These are phyloP conservation scores for Phialophora macrospora DNA, from an alignment of 2,329 filamentous ascomycete species.

Conservation along the genomic window DNA sequence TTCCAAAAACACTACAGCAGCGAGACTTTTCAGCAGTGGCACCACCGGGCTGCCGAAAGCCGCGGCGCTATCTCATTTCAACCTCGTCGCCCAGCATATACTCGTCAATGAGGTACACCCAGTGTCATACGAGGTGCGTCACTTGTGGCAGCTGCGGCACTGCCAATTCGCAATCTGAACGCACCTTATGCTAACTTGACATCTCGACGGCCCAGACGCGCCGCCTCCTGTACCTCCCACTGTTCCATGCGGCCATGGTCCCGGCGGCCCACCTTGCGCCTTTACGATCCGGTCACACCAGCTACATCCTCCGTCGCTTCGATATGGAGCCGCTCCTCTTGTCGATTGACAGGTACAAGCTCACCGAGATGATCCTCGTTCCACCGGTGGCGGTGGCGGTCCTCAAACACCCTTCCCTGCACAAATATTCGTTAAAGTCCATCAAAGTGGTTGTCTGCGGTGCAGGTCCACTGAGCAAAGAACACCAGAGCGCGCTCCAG, in stretches of 20 bases:
- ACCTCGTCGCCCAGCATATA: slow-evolving; percentile 61
- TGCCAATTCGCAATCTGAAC: background rate
- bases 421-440: slow-evolving; percentile 43
- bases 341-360: slow-evolving; percentile 48
- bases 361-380: slow-evolving; percentile 56
- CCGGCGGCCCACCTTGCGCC: slow-evolving; percentile 54
- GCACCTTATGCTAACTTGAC: background rate
- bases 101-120: slow-evolving; percentile 39
- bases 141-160: background rate
- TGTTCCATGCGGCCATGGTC: slow-evolving; percentile 59
- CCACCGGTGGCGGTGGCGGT: slow-evolving; percentile 52
- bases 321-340: slow-evolving; percentile 49
- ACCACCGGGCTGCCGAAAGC: slow-evolving; percentile 67
- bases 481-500: slow-evolving; percentile 49
- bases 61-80: slow-evolving; percentile 62
- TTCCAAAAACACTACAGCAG: slow-evolving; percentile 54
- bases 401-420: slow-evolving; percentile 33
- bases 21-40: slow-evolving; percentile 60
- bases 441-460: slow-evolving; percentile 54
- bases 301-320: slow-evolving; percentile 56
- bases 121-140: slow-evolving; percentile 23
- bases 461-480: slow-evolving; percentile 55
- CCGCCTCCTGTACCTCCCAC: slow-evolving; percentile 46
- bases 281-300: slow-evolving; percentile 51
- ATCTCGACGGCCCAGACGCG: slow-evolving; percentile 2